phyloP scores from a whole-genome alignment of 1,284 basidiomycete species.

The Cryptococcus sp. region DNA sequence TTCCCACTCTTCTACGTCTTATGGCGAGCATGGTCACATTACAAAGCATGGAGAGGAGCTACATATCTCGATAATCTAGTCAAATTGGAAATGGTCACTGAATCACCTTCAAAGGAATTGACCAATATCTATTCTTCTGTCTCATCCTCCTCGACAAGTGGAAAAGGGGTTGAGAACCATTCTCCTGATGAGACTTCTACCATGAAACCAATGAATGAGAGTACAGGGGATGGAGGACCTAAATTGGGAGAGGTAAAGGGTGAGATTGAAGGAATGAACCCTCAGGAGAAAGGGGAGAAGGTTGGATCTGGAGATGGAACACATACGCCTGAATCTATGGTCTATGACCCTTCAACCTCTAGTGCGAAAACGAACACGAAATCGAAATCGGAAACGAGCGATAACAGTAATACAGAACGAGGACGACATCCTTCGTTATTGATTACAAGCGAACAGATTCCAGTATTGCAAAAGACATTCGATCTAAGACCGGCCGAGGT shows the following conservation, averaged over 20 bases:
- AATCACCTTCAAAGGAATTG: conserved; percentile 24
- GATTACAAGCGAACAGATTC: conserved; percentile 33
- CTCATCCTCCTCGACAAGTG: neutral
- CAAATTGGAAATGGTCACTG: conserved; percentile 39
- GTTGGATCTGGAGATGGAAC: conserved; percentile 23
- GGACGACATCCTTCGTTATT: conserved; percentile 21
- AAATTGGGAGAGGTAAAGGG: neutral
- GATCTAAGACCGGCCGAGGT: conserved; percentile 40
- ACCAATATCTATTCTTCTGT: conserved; percentile 22
- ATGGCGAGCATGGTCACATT: conserved; percentile 52
- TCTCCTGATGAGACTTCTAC: conserved; percentile 28
- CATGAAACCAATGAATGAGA: neutral
- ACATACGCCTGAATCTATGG: conserved; percentile 20
- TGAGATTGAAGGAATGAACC: conserved; percentile 6
- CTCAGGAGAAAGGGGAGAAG: conserved; percentile 23
- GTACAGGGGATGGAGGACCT: neutral
- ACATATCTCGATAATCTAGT: conserved; percentile 38
- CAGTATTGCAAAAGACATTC: conserved; percentile 39
- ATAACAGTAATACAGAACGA: conserved; percentile 2
- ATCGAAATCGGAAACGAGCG: conserved; percentile 1
- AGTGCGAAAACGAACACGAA: conserved; percentile 12
- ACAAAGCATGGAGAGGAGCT: conserved; percentile 48
- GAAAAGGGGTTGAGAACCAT: conserved; percentile 14
- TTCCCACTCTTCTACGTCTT: conserved; percentile 52
- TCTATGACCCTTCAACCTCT: conserved; percentile 12